Evolutionary conservation across 345 rosid genomes (phyloP).

Genomic region (Lepidium aucheri): DNA sequence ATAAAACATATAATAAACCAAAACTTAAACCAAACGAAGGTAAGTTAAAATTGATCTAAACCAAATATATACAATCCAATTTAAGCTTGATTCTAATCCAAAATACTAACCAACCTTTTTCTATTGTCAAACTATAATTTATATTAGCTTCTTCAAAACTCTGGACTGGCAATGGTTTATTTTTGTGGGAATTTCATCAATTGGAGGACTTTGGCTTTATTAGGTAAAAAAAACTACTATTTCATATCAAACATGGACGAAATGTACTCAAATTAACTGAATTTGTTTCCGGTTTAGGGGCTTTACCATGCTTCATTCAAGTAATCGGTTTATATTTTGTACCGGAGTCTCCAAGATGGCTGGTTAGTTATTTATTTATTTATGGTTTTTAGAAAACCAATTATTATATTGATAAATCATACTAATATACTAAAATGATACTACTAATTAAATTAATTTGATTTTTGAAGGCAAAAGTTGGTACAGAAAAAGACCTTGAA

Average conservation of each 20-base stretch:
- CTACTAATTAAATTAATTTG: too few species aligned
- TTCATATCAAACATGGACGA: background rate
- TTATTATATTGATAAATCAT: background rate
- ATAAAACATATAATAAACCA: background rate
- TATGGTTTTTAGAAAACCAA: background rate
- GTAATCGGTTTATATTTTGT: conserved; percentile 34
- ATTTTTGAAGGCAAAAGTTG: conserved; percentile 35
- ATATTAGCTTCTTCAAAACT: conserved; percentile 24
- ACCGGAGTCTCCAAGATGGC: conserved; percentile 63
- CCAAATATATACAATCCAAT: background rate
- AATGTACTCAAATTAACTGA: too few species aligned
- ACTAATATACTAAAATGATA: too few species aligned
- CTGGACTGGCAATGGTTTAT: conserved; percentile 21
- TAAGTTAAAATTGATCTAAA: background rate
- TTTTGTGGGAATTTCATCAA: conserved; percentile 20
- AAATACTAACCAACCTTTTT: background rate
- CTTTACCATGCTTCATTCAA: conserved; percentile 32
- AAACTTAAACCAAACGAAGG: background rate
- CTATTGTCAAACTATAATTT: background rate
- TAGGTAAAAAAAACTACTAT: conserved; percentile 12
- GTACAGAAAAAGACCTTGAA: conserved; percentile 40
- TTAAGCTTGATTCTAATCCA: background rate
- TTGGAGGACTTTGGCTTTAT: conserved; percentile 27
- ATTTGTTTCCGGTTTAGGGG: conserved; percentile 20
- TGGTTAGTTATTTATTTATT: conserved; percentile 16